Evolutionary conservation across 805 yeast species (phyloP).

Genomic region (Maudiozyma barnettii): DNA sequence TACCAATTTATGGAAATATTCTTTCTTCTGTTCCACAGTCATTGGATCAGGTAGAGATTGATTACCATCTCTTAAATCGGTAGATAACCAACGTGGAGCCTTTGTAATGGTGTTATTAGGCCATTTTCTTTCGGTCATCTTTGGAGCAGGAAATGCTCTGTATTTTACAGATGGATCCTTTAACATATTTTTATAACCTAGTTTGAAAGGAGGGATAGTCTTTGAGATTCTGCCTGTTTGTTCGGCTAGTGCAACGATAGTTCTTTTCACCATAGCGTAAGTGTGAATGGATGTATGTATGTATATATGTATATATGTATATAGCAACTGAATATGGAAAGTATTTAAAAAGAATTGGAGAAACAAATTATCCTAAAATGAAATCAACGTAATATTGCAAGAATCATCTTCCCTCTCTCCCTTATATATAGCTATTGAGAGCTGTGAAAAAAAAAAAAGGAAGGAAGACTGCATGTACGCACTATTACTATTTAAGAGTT

Average conservation of each 20-base stretch:
- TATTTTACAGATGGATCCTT: slow-evolving; percentile 59
- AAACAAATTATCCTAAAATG: no score
- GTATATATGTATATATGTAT: background rate
- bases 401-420: no score
- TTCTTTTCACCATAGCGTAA: slow-evolving; percentile 11
- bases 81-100: slow-evolving; percentile 76
- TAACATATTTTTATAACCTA: slow-evolving; percentile 45
- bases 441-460: no score
- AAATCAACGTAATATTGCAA: no score
- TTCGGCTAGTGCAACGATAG: slow-evolving; percentile 14
- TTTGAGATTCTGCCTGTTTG: slow-evolving; percentile 10
- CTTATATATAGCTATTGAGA: no score
- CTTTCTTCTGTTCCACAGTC: slow-evolving; percentile 70
- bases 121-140: slow-evolving; percentile 61
- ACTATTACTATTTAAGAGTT: no score
- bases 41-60: slow-evolving; percentile 82
- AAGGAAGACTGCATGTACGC: no score
- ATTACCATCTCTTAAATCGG: slow-evolving; percentile 78
- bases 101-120: slow-evolving; percentile 47
- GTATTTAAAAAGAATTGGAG: no score
- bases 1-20: slow-evolving; percentile 56
- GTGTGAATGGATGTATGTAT: background rate
- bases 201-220: slow-evolving; percentile 26
- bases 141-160: slow-evolving; percentile 41
- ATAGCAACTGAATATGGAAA: no score